Evolutionary conservation across 441 rosid genomes (phyloP), one percentile per base, ranked within the genome.

Genomic region (Cnidoscolus chayamansa): DNA sequence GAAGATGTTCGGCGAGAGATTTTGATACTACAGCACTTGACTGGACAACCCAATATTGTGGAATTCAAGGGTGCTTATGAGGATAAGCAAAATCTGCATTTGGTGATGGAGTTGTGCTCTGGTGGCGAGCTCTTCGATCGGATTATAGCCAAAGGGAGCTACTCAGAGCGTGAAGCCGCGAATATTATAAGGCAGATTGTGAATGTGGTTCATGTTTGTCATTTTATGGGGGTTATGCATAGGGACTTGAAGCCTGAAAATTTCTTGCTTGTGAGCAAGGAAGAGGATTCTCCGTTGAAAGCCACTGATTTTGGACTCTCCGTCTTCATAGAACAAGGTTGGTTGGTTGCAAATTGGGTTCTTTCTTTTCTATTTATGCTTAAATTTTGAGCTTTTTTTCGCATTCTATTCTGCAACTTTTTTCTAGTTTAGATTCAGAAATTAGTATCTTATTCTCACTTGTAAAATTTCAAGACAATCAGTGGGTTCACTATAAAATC

Each of bases 41-140:
- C 98, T 30, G 97, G 98, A 30, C 98, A 94, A 65, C 95, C 88
- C 59, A 90, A 92, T 72, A 87, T 94, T 72, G 98, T 94, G 65
- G 97, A 90, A 75, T 89, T 92, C 60, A 88, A 81, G 79, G 97
- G 97, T 71, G 95, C 93, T 69, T 92, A 85, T 77, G 98, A 94
- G 83, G 97, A 94, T 51, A 83, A 77, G 74, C 88, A 87, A 64
- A 84, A 87, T 60, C 78, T 92, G 78, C 95, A 94, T 82, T 79
- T 94, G 67, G 89, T 94, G 7, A 94, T 94, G 98, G 98, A 94
- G 83, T 84, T 94, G 68, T 94, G 98, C 35, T 89, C 93, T 67
- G 98, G 98, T 1, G 97, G 98, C 0, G 98, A 94, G 90, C 93
- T 94, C 45, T 94, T 94, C 57, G 98, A 94, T 75, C 81, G 92